Conservation (phyloP, 495 filamentous ascomycete genomes). For the Xylaria bambusicola region DNA sequence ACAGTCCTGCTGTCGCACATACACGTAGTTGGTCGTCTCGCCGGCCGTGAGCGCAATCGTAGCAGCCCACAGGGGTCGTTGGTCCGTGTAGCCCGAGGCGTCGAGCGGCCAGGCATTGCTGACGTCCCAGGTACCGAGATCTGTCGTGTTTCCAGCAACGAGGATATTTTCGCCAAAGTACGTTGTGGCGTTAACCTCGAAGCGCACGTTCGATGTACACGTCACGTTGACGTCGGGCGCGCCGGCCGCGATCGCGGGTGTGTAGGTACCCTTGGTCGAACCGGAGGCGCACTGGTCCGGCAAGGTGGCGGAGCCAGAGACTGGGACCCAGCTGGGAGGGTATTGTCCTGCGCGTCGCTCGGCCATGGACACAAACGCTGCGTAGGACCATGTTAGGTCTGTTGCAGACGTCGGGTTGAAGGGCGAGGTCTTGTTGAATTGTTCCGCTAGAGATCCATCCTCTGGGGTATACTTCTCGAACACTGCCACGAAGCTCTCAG, state of each 20-base stretch:
- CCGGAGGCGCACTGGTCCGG: slow-evolving; percentile 26
- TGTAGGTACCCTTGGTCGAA: slow-evolving; percentile 47
- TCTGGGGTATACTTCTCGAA: slow-evolving; percentile 50
- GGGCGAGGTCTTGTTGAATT: slow-evolving; percentile 52
- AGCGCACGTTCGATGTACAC: slow-evolving; percentile 41
- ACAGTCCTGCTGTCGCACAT: slow-evolving; percentile 44
- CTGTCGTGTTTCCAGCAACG: slow-evolving; percentile 38
- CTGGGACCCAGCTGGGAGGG: slow-evolving; percentile 29
- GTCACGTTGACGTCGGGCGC: slow-evolving; percentile 38
- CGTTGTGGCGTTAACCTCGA: slow-evolving; percentile 46
- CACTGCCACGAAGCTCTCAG: slow-evolving; percentile 60
- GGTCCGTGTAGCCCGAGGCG: slow-evolving; percentile 25
- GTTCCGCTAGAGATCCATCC: slow-evolving; percentile 59
- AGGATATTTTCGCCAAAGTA: slow-evolving; percentile 55
- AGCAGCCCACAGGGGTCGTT: slow-evolving; percentile 37
- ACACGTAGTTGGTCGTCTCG: slow-evolving; percentile 36
- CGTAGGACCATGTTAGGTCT: slow-evolving; percentile 58
- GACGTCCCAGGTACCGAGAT: slow-evolving; percentile 33
- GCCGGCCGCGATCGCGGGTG: slow-evolving; percentile 39
- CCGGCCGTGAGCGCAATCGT: slow-evolving; percentile 32
- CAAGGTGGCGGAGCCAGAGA: slow-evolving; percentile 17
- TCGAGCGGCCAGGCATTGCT: slow-evolving; percentile 25
- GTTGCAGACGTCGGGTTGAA: slow-evolving; percentile 52
- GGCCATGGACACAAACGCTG: slow-evolving; percentile 43
- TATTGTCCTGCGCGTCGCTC: slow-evolving; percentile 27